Percentiles rank a stretch among this genome's conserved stretches.
Evolutionary conservation across 2,329 filamentous ascomycete species (phyloP).

Genomic region (Claviceps sp.): DNA sequence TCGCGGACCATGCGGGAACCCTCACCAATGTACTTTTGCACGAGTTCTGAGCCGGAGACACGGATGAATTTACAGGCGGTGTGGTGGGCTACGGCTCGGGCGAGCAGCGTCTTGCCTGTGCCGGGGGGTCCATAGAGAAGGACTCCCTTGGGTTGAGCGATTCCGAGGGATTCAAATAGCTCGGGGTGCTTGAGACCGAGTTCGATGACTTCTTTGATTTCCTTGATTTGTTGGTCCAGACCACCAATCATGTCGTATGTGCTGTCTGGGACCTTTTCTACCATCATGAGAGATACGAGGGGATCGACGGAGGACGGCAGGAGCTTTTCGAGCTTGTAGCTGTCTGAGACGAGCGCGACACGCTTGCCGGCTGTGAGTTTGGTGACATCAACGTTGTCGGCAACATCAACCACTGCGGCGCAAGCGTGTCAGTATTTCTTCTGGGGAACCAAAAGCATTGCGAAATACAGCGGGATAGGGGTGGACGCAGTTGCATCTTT

Average conservation of each 20-base stretch:
- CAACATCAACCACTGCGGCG: conserved; percentile 74
- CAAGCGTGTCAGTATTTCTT: background rate
- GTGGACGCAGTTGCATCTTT: too few relatives aligned
- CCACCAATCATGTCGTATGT: conserved; percentile 99
- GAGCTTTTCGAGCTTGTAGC: conserved; percentile 98
- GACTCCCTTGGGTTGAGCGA: conserved; percentile 95
- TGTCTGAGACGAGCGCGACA: conserved; percentile 89
- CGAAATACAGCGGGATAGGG: too few relatives aligned
- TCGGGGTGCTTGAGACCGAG: conserved; percentile 96
- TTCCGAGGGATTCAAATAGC: conserved; percentile 96
- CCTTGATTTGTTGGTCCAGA: conserved; percentile 97
- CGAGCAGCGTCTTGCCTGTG: conserved; percentile 91
- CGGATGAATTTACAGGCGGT: conserved; percentile 99
- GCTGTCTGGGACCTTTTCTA: conserved; percentile 98
- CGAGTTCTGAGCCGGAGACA: conserved; percentile 88
- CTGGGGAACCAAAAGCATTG: too few relatives aligned
- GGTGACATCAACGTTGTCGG: conserved; percentile 82
- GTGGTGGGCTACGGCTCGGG: conserved; percentile 92
- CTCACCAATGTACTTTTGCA: conserved; percentile 99
- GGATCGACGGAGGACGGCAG: conserved; percentile 96
- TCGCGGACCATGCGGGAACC: conserved; percentile 97
- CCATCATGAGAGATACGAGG: conserved; percentile 99
- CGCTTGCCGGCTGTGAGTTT: conserved; percentile 98
- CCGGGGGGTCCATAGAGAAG: conserved; percentile 92
- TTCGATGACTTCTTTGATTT: conserved; percentile 99